phyloP scores from a whole-genome alignment of 306 rosid genomes.

The Pyrus bretschneideri region DNA sequence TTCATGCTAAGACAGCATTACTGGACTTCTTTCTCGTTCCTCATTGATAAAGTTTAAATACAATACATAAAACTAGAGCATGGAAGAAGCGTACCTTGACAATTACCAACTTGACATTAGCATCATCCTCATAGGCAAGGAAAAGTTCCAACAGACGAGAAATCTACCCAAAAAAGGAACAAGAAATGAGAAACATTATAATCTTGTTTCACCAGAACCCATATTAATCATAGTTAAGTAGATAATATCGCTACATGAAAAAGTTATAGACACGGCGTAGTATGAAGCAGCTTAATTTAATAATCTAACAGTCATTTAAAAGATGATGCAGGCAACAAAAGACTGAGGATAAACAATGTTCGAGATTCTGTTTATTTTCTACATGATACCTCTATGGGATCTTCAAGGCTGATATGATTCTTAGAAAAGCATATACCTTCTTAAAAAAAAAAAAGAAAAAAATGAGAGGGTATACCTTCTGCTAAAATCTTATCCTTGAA shows the following conservation, averaged over 20 bases:
- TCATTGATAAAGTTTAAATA: background rate
- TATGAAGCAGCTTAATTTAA: background rate
- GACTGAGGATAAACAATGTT: background rate
- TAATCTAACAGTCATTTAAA: background rate
- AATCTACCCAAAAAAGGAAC: slow-evolving; percentile 29
- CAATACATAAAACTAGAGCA: background rate
- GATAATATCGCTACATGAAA: background rate
- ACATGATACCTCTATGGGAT: background rate
- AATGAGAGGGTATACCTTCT: no score
- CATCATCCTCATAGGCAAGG: slow-evolving; percentile 43
- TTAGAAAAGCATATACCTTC: background rate
- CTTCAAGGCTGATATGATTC: background rate
- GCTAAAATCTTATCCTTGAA: background rate
- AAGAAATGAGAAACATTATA: background rate
- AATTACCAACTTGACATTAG: slow-evolving; percentile 58
- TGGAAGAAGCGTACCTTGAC: slow-evolving; percentile 50
- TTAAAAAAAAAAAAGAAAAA: no score
- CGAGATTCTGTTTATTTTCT: background rate
- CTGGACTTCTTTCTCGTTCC: background rate
- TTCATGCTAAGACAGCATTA: background rate
- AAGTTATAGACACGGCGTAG: background rate
- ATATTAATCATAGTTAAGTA: background rate
- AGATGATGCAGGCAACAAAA: background rate
- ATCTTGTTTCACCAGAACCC: background rate
- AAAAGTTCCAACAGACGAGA: slow-evolving; percentile 59